Conservation (phyloP, 2,329 filamentous ascomycete species). For the Hymenoscyphus scutula region DNA sequence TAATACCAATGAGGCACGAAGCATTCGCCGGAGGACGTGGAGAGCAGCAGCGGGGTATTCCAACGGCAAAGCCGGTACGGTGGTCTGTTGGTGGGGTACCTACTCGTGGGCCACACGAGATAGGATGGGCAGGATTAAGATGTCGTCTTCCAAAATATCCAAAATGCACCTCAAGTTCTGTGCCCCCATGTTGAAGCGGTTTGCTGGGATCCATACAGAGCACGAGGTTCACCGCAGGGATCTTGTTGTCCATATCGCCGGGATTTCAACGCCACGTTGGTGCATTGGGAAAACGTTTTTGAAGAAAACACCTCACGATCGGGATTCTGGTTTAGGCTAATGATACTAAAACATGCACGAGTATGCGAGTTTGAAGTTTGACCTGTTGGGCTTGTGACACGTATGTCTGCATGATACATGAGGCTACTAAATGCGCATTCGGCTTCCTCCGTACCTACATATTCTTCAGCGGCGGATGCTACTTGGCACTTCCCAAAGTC, state of each 20-base stretch:
- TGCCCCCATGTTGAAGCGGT: neutral
- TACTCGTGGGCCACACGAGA: neutral
- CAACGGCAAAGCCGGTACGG: neutral
- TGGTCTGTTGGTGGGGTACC: neutral
- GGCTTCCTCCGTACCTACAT: constrained; percentile 2
- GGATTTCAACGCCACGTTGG: neutral
- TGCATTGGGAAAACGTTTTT: neutral
- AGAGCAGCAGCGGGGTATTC: neutral
- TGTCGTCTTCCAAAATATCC: neutral
- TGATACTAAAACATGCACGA: neutral
- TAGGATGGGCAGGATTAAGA: neutral
- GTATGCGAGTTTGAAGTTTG: neutral
- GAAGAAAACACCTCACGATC: neutral
- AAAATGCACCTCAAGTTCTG: neutral
- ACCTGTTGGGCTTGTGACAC: neutral
- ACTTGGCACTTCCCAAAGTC: neutral
- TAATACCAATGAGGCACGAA: neutral
- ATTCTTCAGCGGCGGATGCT: neutral
- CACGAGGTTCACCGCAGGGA: neutral
- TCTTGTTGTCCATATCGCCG: constrained; percentile 2
- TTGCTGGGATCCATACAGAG: neutral
- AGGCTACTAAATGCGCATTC: neutral
- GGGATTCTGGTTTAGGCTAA: neutral
- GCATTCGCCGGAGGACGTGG: neutral
- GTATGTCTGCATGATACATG: neutral